Percentiles rank a stretch among this genome's conserved stretches.
phyloP scores from a whole-genome alignment of 352 stramenopile genomes.

The Globisporangium viniferum region DNA sequence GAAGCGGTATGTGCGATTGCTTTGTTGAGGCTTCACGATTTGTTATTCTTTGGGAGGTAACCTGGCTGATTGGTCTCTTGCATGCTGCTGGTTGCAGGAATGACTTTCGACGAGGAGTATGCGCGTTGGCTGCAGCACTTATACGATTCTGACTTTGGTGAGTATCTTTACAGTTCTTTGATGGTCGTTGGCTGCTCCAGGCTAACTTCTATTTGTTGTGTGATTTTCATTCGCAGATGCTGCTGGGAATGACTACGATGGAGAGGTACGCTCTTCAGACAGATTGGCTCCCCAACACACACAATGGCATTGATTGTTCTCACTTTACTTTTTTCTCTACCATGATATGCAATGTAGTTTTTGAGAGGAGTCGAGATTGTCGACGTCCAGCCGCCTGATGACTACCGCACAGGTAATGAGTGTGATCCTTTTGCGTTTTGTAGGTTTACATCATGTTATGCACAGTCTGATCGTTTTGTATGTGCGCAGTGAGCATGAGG shows the following conservation, averaged over 20 bases:
- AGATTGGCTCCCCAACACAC: not conserved
- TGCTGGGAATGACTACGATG: constrained; percentile 45
- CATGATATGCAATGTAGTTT: constrained; percentile 15
- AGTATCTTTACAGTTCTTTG: constrained; percentile 16
- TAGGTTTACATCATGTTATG: not conserved
- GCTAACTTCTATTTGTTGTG: not conserved
- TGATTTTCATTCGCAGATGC: constrained; percentile 28
- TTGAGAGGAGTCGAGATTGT: constrained; percentile 18
- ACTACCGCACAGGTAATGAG: constrained; percentile 36
- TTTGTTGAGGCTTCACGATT: not conserved
- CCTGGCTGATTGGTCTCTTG: not conserved
- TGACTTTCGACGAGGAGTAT: constrained; percentile 87
- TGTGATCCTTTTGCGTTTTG: not conserved
- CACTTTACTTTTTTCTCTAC: not conserved
- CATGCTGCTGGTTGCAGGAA: constrained; percentile 21
- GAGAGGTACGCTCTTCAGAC: constrained; percentile 32
- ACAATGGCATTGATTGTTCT: not conserved
- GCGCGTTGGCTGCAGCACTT: constrained; percentile 83
- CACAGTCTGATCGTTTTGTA: not conserved
- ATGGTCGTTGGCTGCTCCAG: not conserved
- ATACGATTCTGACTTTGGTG: constrained; percentile 84
- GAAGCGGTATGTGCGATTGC: constrained; percentile 27
- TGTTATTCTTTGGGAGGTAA: not conserved
- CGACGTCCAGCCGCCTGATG: constrained; percentile 29
- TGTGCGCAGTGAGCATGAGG: constrained; percentile 50